Percentiles rank a stretch among this genome's conserved stretches.
Conservation (phyloP, 2,329 filamentous ascomycete species). For the Teratosphaeria gauchensis region DNA sequence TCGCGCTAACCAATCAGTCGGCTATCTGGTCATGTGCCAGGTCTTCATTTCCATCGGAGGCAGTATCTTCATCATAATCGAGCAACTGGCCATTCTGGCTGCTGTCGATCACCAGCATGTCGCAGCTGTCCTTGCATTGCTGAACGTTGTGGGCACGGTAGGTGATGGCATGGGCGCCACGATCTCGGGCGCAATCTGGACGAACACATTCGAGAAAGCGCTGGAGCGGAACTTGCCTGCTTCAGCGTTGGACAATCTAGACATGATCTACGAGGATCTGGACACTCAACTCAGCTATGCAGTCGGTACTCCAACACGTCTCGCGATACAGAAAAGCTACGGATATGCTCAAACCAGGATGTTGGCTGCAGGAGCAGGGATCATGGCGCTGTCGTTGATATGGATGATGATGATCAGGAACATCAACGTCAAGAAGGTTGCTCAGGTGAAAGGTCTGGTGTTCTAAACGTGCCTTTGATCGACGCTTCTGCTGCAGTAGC, state of each 20-base stretch:
- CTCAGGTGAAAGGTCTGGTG: conserved; percentile 27
- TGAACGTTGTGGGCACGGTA: conserved; percentile 23
- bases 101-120: conserved; percentile 24
- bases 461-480: conserved; percentile 8
- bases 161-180: conserved; percentile 27
- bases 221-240: conserved; percentile 35
- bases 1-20: conserved; percentile 30
- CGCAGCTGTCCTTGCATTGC: conserved; percentile 28
- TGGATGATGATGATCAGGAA: conserved; percentile 24
- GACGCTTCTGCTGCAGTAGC: neutral
- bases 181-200: conserved; percentile 28
- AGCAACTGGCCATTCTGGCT: conserved; percentile 27
- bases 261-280: conserved; percentile 30
- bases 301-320: conserved; percentile 31
- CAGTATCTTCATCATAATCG: conserved; percentile 26
- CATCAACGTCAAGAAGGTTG: conserved; percentile 24
- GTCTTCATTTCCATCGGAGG: conserved; percentile 47
- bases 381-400: conserved; percentile 20
- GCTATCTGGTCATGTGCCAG: conserved; percentile 46
- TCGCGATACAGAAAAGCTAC: conserved; percentile 39
- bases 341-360: conserved; percentile 37
- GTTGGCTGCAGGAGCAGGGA: conserved; percentile 28
- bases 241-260: conserved; percentile 22
- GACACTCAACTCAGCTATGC: conserved; percentile 31
- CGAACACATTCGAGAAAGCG: conserved; percentile 13